Conservation (phyloP, 768 basidiomycete species). For the Leucosporidium creatinivorum region DNA sequence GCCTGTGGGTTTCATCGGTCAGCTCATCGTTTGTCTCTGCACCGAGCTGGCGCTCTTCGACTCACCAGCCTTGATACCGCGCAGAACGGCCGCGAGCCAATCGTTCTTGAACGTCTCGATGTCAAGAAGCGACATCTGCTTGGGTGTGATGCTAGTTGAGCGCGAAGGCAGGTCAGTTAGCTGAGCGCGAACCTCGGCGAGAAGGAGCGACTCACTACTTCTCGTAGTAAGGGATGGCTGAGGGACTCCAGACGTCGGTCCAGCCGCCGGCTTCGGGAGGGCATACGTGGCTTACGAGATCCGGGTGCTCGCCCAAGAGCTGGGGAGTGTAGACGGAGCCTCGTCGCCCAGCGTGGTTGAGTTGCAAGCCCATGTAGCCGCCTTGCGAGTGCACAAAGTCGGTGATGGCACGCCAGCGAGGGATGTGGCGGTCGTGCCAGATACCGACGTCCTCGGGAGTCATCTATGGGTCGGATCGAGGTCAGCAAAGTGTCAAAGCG, state of each 20-base stretch:
- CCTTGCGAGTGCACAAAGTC: constrained; percentile 17
- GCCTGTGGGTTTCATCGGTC: too few species aligned
- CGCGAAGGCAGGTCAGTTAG: too few species aligned
- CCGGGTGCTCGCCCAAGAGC: constrained; percentile 6
- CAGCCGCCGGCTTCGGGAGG: constrained; percentile 58
- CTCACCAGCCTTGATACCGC: constrained; percentile 22
- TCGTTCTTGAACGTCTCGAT: constrained; percentile 56
- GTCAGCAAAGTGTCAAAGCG: not conserved
- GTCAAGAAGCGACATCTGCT: constrained; percentile 53
- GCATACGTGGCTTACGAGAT: constrained; percentile 31
- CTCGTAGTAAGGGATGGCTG: constrained; percentile 51
- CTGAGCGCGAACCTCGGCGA: not conserved
- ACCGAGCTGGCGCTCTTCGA: too few species aligned
- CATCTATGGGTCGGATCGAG: not conserved
- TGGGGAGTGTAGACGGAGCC: constrained; percentile 16
- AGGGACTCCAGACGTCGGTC: constrained; percentile 63
- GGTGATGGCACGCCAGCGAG: constrained; percentile 1
- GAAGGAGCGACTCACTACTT: constrained; percentile 38
- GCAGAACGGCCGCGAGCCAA: constrained; percentile 45
- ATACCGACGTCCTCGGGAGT: constrained; percentile 17
- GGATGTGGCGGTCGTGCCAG: constrained; percentile 11
- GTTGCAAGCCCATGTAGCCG: constrained; percentile 13
- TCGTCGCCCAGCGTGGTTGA: constrained; percentile 13
- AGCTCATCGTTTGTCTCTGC: too few species aligned
- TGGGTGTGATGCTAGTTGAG: constrained; percentile 47